A percentile compares a stretch with the other conserved stretches of the same genome.
Evolutionary conservation across 2,329 filamentous ascomycete species (phyloP).

Genomic region (Beauveria rudraprayagi): DNA sequence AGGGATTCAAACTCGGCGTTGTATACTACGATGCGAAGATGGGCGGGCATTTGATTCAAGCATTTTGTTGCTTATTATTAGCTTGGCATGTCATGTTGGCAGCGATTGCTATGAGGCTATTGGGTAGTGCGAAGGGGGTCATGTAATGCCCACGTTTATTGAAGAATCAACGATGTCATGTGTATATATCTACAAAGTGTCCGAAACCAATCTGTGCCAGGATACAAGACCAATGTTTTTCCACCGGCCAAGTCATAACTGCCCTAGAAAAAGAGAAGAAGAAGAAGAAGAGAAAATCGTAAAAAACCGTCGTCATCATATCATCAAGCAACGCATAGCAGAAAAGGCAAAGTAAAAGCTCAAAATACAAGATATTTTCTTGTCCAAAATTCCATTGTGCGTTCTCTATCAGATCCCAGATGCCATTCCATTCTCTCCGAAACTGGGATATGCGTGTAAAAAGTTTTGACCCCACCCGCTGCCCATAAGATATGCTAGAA

Average conservation of each 20-base stretch:
- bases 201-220: not conserved
- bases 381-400: not conserved
- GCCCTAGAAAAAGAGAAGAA: too few relatives aligned
- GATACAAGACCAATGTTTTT: not conserved
- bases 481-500: not conserved
- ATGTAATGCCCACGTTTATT: too few relatives aligned
- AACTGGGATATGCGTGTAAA: not conserved
- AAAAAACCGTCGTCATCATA: not conserved
- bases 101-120: too few relatives aligned
- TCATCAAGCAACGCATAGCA: not conserved
- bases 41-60: not conserved
- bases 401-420: not conserved
- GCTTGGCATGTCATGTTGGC: too few relatives aligned
- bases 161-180: not conserved
- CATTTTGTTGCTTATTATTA: too few relatives aligned
- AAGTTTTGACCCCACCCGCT: too few relatives aligned
- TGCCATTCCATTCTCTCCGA: not conserved
- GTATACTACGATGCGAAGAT: not conserved
- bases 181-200: not conserved
- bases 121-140: too few relatives aligned
- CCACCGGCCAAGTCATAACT: too few relatives aligned
- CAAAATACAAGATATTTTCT: not conserved
- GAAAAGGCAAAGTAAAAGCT: not conserved
- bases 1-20: not conserved
- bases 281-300: not conserved